A percentile compares a stretch with the other conserved stretches of the same genome.
These are phyloP conservation scores for Naganishia antarctica DNA, from an alignment of 768 basidiomycete species.

Conservation along the genomic window DNA sequence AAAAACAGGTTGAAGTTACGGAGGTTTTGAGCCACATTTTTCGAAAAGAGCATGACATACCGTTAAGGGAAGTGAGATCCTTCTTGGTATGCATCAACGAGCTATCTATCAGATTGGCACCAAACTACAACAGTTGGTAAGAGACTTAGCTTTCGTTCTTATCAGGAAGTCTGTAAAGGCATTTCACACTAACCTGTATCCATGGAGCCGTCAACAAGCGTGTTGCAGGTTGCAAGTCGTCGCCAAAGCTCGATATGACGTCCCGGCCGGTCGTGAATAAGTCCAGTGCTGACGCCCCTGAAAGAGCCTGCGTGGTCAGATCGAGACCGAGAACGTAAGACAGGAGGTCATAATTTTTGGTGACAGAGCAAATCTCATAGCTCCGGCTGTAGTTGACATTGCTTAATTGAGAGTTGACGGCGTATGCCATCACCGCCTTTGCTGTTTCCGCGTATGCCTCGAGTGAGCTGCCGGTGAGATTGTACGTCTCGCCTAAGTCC, in stretches of 20 bases:
- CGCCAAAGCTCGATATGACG: neutral
- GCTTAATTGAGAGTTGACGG: neutral
- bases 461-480: neutral
- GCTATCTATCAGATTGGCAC: neutral
- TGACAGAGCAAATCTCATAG: neutral
- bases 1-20: neutral
- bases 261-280: constrained; percentile 2
- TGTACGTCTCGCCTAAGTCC: neutral
- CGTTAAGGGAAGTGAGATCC: neutral
- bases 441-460: neutral
- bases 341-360: constrained; percentile 21
- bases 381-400: neutral
- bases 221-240: neutral
- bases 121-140: neutral
- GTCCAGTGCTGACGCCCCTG: neutral
- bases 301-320: neutral
- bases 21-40: neutral
- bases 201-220: constrained; percentile 14
- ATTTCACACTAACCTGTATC: neutral
- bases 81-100: neutral
- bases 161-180: neutral
- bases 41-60: neutral
- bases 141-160: neutral
- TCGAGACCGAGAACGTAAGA: constrained; percentile 23
- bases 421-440: neutral